Evolutionary conservation across 768 basidiomycete species (phyloP).

Genomic region (Lactifluus pinguis): DNA sequence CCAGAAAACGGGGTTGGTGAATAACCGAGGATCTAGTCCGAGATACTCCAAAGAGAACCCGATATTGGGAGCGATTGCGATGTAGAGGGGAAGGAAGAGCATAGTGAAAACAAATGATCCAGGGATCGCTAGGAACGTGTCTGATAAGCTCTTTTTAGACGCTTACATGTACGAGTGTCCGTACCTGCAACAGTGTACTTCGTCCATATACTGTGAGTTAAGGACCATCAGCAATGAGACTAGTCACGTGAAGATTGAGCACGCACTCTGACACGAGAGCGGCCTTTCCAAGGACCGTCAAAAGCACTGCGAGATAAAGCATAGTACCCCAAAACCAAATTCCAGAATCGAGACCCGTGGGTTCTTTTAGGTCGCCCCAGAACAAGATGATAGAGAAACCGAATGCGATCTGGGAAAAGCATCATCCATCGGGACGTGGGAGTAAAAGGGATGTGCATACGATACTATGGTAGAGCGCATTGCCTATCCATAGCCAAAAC

Average conservation of each 20-base stretch:
- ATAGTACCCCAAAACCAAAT: conserved; percentile 99
- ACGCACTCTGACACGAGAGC: conserved; percentile 93
- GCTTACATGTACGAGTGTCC: conserved; percentile 15
- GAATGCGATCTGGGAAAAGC: conserved; percentile 57
- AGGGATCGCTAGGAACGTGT: conserved; percentile 63
- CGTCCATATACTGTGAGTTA: conserved; percentile 78
- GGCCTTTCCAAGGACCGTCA: conserved; percentile 96
- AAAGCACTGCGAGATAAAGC: conserved; percentile 84
- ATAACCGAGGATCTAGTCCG: conserved; percentile 85
- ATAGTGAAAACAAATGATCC: conserved; percentile 98
- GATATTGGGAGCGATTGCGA: conserved; percentile 72
- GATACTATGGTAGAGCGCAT: conserved; percentile 84
- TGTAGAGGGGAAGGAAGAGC: conserved; percentile 88
- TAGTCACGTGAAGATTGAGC: background rate
- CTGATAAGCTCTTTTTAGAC: background rate
- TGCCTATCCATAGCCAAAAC: conserved; percentile 88
- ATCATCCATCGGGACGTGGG: background rate
- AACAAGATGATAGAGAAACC: conserved; percentile 85
- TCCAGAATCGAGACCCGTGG: conserved; percentile 74
- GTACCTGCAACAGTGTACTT: conserved; percentile 92
- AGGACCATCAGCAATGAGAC: conserved; percentile 6
- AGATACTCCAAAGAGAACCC: conserved; percentile 86
- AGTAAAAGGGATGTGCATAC: conserved; percentile 35
- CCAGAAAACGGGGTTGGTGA: conserved; percentile 86
- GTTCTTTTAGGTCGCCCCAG: conserved; percentile 84